Evolutionary conservation across 371 early-diverging fungal genomes (phyloP), one percentile per base, ranked within the genome.

Genomic region (Mucor piriformis): DNA sequence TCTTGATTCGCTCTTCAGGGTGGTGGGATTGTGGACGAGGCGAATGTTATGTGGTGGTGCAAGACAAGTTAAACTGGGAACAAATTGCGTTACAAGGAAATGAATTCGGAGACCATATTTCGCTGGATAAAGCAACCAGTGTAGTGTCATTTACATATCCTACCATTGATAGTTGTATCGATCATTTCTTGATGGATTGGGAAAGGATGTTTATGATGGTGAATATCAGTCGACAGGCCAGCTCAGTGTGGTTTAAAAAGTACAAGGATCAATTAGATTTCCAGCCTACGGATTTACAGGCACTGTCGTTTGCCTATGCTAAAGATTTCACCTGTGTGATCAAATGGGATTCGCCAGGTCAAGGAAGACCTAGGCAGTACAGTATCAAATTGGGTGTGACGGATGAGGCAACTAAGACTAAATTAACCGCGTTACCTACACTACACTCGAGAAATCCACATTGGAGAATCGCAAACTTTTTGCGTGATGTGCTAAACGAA

Each of bases 121-220:
- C 74, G 2, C 47, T 77, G 11, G 76, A 81, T 35, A 72, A 67
- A 21, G 35, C 67, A 1, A 74, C 71, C 5, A 64, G 55, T 38
- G 66, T 74, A 1, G 20, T 81, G 6, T 77, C 81, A 1, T 81
- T 81, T 50, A 77, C 76, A 10, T 81, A 81, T 55, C 59, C 76
- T 1, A 69, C 77, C 12, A 69, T 81, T 47, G 73, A 77, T 47
- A 61, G 55, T 16, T 76, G 78, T 38, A 60, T 81, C 15, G 68
- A 72, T 24, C 66, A 64, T 0, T 77, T 81, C 34, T 55, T 81
- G 44, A 51, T 63, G 10, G 81, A 81, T 51, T 77, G 77, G 77
- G 81, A 81, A 50, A 58, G 73, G 6, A 66, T 74, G 4, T 77
- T 73, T 43, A 81, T 81, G 81, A 81, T 81, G 81, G 64, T 61